phyloP scores from a whole-genome alignment of 2,329 filamentous ascomycete species.

The Chrysoporthe puriensis region DNA sequence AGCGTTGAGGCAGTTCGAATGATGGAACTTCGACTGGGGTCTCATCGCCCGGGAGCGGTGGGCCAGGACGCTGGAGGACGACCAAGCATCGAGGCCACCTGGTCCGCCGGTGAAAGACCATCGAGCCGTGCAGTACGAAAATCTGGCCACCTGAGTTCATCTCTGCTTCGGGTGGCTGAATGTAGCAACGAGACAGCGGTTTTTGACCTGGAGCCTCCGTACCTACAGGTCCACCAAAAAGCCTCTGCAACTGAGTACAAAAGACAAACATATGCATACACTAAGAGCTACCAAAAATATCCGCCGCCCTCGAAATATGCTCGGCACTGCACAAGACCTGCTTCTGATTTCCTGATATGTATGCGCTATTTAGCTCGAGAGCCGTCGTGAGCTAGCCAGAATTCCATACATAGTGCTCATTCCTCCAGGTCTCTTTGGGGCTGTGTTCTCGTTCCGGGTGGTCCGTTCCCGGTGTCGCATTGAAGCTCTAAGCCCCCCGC shows the following conservation, averaged over 20 bases:
- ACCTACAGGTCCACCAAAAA: not conserved
- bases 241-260: not conserved
- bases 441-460: not conserved
- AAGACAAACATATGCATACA: not conserved
- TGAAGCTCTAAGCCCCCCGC: not conserved
- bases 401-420: too few relatives aligned
- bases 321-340: too few relatives aligned
- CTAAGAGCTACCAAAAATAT: not conserved
- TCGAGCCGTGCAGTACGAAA: not conserved
- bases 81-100: not conserved
- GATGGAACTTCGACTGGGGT: not conserved
- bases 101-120: not conserved
- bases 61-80: not conserved
- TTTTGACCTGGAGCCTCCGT: not conserved
- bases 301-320: too few relatives aligned
- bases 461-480: not conserved
- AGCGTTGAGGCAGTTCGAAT: not conserved
- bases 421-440: too few relatives aligned
- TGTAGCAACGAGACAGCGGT: not conserved
- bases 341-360: too few relatives aligned
- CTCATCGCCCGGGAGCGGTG: not conserved
- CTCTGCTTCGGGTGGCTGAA: not conserved
- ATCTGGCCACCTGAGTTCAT: not conserved
- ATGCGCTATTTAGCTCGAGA: too few relatives aligned
- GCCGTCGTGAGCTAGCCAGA: too few relatives aligned